phyloP scores from a whole-genome alignment of 495 filamentous ascomycete genomes.

The Neurospora sp. region DNA sequence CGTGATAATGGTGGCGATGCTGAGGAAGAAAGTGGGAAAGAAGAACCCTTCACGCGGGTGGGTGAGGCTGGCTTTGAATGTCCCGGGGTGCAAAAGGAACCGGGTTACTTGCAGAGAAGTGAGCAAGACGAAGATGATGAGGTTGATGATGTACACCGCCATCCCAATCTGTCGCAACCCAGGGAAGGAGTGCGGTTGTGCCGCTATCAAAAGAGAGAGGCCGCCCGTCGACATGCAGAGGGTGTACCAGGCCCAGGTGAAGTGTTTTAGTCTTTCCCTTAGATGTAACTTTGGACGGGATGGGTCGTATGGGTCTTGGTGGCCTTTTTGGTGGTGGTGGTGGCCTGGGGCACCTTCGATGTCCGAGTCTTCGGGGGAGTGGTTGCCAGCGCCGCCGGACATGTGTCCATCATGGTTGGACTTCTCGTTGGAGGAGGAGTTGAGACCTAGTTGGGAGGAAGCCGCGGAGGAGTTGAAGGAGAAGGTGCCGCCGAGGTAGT shows the following conservation, averaged over 20 bases:
- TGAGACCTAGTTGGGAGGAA: not conserved
- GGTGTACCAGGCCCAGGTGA: constrained; percentile 68
- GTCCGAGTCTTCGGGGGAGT: too few relatives aligned
- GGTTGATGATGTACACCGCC: constrained; percentile 52
- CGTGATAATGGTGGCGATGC: constrained; percentile 30
- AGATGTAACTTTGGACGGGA: constrained; percentile 10
- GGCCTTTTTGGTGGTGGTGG: not conserved
- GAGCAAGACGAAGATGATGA: constrained; percentile 47
- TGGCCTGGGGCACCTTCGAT: not conserved
- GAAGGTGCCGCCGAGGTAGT: not conserved
- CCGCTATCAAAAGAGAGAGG: constrained; percentile 49
- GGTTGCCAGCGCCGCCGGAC: not conserved
- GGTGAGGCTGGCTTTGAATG: constrained; percentile 42
- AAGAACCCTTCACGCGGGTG: constrained; percentile 60
- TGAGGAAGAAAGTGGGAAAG: constrained; percentile 57
- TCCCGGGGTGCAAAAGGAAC: constrained; percentile 45
- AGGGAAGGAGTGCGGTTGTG: constrained; percentile 47
- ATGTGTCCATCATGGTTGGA: not conserved
- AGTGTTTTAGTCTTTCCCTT: constrained; percentile 45
- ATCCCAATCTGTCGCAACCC: constrained; percentile 52
- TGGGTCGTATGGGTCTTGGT: not conserved
- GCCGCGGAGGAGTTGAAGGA: not conserved
- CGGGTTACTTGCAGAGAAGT: constrained; percentile 42
- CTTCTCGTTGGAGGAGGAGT: not conserved
- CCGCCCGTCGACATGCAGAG: constrained; percentile 61